Conservation (phyloP, 2,329 filamentous ascomycete species). For the Colletotrichum caudatum region DNA sequence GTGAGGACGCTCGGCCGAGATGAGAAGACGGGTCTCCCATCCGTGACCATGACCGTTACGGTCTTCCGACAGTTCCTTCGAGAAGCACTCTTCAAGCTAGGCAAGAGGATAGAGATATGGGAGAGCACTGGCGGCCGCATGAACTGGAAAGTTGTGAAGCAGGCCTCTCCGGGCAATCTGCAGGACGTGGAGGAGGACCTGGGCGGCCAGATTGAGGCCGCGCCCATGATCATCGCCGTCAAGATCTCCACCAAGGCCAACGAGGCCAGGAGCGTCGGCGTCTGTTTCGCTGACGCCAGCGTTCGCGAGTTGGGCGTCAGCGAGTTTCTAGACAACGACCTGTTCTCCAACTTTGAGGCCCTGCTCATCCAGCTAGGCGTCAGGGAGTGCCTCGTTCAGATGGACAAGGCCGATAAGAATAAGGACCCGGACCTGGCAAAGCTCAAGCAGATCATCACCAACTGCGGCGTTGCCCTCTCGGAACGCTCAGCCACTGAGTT, state of each 20-base stretch:
- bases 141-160: constrained; percentile 92
- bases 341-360: constrained; percentile 98
- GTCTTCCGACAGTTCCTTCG: constrained; percentile 96
- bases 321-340: constrained; percentile 98
- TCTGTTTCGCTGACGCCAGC: constrained; percentile 97
- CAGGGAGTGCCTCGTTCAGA: constrained; percentile 89
- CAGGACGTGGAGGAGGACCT: constrained; percentile 98
- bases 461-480: constrained; percentile 89
- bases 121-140: constrained; percentile 80
- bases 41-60: constrained; percentile 94
- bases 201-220: constrained; percentile 85
- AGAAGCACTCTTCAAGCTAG: constrained; percentile 90
- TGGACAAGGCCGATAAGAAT: constrained; percentile 82
- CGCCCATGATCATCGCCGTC: constrained; percentile 94
- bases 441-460: constrained; percentile 88
- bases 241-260: constrained; percentile 90
- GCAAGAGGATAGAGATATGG: constrained; percentile 93
- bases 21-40: constrained; percentile 86
- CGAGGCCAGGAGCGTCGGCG: constrained; percentile 88
- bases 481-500: constrained; percentile 84
- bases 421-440: constrained; percentile 92
- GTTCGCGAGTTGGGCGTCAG: constrained; percentile 95
- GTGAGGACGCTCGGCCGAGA: constrained; percentile 88
- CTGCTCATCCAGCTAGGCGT: constrained; percentile 96
- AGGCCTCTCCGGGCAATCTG: constrained; percentile 94